Evolutionary conservation across 768 basidiomycete species (phyloP).

Genomic region (Lepiota venenata): DNA sequence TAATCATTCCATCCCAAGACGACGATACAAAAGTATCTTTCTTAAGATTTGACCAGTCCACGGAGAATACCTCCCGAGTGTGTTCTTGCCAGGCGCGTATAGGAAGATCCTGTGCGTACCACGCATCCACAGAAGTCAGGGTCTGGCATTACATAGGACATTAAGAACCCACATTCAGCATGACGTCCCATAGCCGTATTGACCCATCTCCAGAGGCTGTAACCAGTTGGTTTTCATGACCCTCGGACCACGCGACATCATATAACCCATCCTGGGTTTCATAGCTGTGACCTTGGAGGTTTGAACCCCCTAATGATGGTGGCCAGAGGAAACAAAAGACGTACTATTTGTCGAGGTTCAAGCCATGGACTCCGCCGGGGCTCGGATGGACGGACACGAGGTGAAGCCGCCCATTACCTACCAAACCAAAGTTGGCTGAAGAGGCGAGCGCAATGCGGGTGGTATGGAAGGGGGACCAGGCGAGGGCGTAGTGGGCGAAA

Average conservation of each 20-base stretch:
- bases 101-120: constrained; percentile 66
- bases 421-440: constrained; percentile 90
- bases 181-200: constrained; percentile 86
- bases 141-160: neutral
- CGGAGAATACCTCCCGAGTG: constrained; percentile 85
- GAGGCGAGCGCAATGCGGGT: constrained; percentile 75
- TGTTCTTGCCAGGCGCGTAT: constrained; percentile 95
- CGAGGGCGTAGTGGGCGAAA: constrained; percentile 77
- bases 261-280: constrained; percentile 89
- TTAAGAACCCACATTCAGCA: constrained; percentile 61
- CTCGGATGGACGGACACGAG: constrained; percentile 50
- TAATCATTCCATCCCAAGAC: constrained; percentile 90
- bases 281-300: constrained; percentile 49
- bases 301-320: constrained; percentile 13
- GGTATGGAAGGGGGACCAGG: constrained; percentile 86
- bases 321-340: constrained; percentile 23
- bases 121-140: neutral
- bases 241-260: constrained; percentile 93
- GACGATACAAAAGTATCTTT: constrained; percentile 86
- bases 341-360: constrained; percentile 69
- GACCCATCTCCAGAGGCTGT: constrained; percentile 90
- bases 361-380: constrained; percentile 36
- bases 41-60: constrained; percentile 94
- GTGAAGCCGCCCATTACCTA: constrained; percentile 92
- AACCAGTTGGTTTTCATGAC: constrained; percentile 91